Conservation (phyloP, 2,329 filamentous ascomycete genomes). For the Colletotrichum agaves region DNA sequence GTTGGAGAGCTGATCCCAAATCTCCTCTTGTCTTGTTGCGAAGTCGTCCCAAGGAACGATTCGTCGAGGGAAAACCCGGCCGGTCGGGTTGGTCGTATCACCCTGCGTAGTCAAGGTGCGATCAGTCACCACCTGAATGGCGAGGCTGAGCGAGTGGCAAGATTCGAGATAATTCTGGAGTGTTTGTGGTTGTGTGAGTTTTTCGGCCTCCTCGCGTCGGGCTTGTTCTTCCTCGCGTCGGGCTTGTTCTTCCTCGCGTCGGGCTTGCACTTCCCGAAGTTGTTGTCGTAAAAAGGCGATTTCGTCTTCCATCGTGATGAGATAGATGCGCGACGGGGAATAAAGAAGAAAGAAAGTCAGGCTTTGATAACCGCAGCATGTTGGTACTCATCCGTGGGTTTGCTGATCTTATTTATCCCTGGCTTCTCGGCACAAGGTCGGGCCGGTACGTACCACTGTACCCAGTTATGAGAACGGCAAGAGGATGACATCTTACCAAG, state of each 20-base stretch:
- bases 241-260: not conserved
- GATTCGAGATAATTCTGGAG: conserved; percentile 46
- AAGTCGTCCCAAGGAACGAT: conserved; percentile 52
- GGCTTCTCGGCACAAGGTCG: too few species aligned
- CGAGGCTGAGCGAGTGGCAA: conserved; percentile 47
- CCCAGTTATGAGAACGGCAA: too few species aligned
- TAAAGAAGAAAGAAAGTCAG: not conserved
- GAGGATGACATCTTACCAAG: too few species aligned
- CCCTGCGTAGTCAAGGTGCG: conserved; percentile 47
- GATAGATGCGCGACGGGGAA: not conserved
- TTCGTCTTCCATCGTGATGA: not conserved
- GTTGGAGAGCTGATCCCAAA: conserved; percentile 44
- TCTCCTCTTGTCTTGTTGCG: conserved; percentile 43
- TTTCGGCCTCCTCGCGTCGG: not conserved
- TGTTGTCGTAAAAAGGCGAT: not conserved
- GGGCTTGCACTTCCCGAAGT: not conserved
- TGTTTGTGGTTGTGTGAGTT: conserved; percentile 34
- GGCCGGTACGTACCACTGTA: too few species aligned
- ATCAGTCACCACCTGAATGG: conserved; percentile 47
- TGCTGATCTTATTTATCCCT: too few species aligned
- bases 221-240: not conserved
- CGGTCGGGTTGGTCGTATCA: conserved; percentile 46
- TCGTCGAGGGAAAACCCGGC: conserved; percentile 47
- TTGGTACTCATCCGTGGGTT: too few species aligned
- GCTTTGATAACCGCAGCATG: not conserved